These are phyloP conservation scores for Purshia tridentata DNA, from an alignment of 306 rosid genomes.

Conservation along the genomic window DNA sequence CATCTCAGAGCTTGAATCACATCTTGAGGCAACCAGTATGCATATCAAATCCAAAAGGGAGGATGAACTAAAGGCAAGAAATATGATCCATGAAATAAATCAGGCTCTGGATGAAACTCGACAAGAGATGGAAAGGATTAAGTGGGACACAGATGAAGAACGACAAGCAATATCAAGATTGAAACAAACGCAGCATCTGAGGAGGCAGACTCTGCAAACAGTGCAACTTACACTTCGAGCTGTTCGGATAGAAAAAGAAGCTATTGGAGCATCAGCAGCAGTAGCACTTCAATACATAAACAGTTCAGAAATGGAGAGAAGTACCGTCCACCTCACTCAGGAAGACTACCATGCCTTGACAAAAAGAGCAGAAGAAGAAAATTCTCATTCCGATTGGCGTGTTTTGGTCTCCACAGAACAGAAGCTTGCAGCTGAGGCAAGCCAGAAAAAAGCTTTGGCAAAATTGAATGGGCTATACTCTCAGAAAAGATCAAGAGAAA, in stretches of 20 bases:
- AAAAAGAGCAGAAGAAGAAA: conserved; percentile 38
- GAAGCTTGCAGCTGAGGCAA: conserved; percentile 42
- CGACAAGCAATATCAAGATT: conserved; percentile 21
- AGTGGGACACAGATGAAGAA: conserved; percentile 26
- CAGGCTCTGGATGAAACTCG: conserved; percentile 33
- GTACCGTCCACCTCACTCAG: conserved; percentile 33
- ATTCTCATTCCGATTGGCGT: conserved; percentile 36
- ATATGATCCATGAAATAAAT: conserved; percentile 32
- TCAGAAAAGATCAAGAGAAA: conserved; percentile 9
- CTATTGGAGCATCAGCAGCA: conserved; percentile 38
- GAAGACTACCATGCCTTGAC: conserved; percentile 40
- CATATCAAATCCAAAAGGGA: conserved; percentile 44
- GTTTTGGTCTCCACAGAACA: conserved; percentile 33
- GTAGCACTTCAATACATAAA: conserved; percentile 37
- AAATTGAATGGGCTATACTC: conserved; percentile 35
- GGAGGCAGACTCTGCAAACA: conserved; percentile 35
- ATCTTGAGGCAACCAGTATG: conserved; percentile 25
- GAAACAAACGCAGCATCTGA: conserved; percentile 33
- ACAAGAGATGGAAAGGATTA: conserved; percentile 32
- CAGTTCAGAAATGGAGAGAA: conserved; percentile 25
- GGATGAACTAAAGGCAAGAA: conserved; percentile 27
- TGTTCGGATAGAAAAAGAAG: conserved; percentile 40
- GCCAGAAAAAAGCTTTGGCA: conserved; percentile 34
- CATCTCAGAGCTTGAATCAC: conserved; percentile 38
- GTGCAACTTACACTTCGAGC: conserved; percentile 45